phyloP scores from a whole-genome alignment of 108 stramenopile genomes.

The Skeletonema menzelii region DNA sequence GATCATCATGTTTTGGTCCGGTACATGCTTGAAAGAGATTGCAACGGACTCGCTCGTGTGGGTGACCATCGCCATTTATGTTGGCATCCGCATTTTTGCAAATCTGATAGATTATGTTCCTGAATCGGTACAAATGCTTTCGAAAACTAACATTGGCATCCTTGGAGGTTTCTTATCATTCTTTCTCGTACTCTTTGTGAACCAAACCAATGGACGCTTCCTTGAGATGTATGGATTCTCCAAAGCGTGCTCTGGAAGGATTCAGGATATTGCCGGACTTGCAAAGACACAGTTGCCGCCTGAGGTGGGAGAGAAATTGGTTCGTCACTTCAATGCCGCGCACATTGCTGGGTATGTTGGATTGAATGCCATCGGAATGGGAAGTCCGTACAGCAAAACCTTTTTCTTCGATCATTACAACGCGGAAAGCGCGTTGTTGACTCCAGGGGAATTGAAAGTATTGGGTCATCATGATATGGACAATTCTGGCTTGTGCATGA shows the following conservation, averaged over 20 bases:
- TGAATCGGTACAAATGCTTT: slow-evolving; percentile 6
- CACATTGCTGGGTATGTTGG: slow-evolving; percentile 58
- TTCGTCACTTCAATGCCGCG: slow-evolving; percentile 59
- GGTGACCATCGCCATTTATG: slow-evolving; percentile 39
- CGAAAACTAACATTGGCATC: slow-evolving; percentile 25
- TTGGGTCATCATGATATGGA: slow-evolving; percentile 43
- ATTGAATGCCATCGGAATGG: slow-evolving; percentile 25
- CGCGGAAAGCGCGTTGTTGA: slow-evolving; percentile 25
- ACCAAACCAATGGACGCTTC: slow-evolving; percentile 46
- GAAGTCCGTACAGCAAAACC: slow-evolving; percentile 20
- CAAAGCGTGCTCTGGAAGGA: slow-evolving; percentile 48
- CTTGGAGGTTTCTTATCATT: slow-evolving; percentile 59
- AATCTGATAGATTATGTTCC: slow-evolving; percentile 15
- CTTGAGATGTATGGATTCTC: slow-evolving; percentile 41
- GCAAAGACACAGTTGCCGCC: slow-evolving; percentile 30
- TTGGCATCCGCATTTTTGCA: slow-evolving; percentile 29
- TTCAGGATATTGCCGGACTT: slow-evolving; percentile 50
- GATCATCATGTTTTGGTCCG: slow-evolving; percentile 19
- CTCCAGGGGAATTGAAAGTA: slow-evolving; percentile 29
- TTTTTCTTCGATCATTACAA: slow-evolving; percentile 50
- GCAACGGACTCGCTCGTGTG: slow-evolving; percentile 34
- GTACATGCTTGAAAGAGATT: slow-evolving; percentile 23
- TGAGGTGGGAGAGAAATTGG: slow-evolving; percentile 35
- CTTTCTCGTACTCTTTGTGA: slow-evolving; percentile 60
- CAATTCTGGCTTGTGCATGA: slow-evolving; percentile 13